A percentile compares a stretch with the other conserved stretches of the same genome.
phyloP scores from a whole-genome alignment of 768 basidiomycete species.

The Podaxis sp. region DNA sequence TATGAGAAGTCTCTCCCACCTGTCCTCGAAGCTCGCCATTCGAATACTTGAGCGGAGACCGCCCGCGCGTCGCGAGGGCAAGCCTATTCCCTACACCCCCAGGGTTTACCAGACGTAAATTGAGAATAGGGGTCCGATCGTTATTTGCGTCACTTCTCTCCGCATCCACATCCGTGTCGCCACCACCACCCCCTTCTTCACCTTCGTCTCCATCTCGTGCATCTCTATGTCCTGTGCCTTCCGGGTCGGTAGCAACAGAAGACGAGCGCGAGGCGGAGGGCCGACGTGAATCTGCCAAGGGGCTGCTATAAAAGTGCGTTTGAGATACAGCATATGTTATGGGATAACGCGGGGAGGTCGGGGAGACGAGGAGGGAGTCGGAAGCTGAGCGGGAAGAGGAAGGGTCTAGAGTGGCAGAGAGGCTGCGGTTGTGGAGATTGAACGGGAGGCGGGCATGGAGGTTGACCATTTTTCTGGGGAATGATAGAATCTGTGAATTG shows the following conservation, averaged over 20 bases:
- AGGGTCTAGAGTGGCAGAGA: slow-evolving; percentile 23
- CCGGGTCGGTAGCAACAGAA: slow-evolving; percentile 10
- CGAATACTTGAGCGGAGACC: not conserved
- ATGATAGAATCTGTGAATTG: not conserved
- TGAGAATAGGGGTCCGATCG: slow-evolving; percentile 20
- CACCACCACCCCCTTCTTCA: not conserved
- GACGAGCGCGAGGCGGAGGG: slow-evolving; percentile 18
- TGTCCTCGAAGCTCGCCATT: not conserved
- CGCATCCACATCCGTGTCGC: not conserved
- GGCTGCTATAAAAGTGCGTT: slow-evolving; percentile 7
- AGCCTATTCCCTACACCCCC: slow-evolving; percentile 1
- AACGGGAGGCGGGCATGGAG: slow-evolving; percentile 56
- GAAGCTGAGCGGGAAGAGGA: slow-evolving; percentile 27
- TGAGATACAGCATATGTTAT: slow-evolving; percentile 15
- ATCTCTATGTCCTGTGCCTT: not conserved
- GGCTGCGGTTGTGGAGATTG: slow-evolving; percentile 48
- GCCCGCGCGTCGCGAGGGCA: slow-evolving; percentile 9
- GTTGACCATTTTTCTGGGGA: slow-evolving; percentile 61
- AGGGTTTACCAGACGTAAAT: slow-evolving; percentile 26
- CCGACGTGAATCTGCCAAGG: slow-evolving; percentile 10
- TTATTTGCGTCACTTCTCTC: not conserved
- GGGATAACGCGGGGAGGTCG: slow-evolving; percentile 19
- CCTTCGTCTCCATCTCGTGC: not conserved
- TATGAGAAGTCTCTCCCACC: too few relatives aligned
- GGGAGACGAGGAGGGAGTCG: slow-evolving; percentile 25